Conservation (phyloP, 305 asterid species). For the Fraxinus latifolia region DNA sequence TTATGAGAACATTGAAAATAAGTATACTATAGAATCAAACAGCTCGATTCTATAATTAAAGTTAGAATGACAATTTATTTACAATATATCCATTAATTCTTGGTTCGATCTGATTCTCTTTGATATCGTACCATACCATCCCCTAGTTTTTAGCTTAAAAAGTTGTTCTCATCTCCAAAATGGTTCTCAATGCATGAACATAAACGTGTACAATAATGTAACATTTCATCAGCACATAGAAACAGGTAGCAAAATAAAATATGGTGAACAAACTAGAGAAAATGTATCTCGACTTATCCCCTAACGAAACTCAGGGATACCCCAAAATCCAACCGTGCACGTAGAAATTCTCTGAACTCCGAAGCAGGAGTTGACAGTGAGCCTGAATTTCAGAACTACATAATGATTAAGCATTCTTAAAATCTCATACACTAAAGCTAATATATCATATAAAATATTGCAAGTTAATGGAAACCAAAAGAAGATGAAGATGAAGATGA, state of each 20-base stretch:
- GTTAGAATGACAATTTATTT: background rate
- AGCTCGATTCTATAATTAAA: background rate
- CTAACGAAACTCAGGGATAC: no score
- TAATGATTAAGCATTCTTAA: background rate
- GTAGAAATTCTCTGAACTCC: no score
- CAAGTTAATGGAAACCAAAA: background rate
- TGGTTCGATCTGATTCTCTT: no score
- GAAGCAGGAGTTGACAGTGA: no score
- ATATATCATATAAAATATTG: background rate
- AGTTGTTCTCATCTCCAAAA: no score
- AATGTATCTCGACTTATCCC: background rate
- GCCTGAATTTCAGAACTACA: no score
- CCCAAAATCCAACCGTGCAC: no score
- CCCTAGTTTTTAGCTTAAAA: no score
- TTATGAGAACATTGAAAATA: background rate
- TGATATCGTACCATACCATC: no score
- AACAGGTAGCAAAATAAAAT: background rate
- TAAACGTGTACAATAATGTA: background rate
- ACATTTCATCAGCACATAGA: background rate
- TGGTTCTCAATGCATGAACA: background rate
- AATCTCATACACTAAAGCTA: background rate
- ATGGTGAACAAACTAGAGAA: background rate
- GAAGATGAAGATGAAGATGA: no score
- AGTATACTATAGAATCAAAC: no score
- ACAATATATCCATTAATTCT: no score